Percentiles rank a stretch among this genome's conserved stretches.
phyloP scores from a whole-genome alignment of 208 protist genomes.

The Leishmania turanica region DNA sequence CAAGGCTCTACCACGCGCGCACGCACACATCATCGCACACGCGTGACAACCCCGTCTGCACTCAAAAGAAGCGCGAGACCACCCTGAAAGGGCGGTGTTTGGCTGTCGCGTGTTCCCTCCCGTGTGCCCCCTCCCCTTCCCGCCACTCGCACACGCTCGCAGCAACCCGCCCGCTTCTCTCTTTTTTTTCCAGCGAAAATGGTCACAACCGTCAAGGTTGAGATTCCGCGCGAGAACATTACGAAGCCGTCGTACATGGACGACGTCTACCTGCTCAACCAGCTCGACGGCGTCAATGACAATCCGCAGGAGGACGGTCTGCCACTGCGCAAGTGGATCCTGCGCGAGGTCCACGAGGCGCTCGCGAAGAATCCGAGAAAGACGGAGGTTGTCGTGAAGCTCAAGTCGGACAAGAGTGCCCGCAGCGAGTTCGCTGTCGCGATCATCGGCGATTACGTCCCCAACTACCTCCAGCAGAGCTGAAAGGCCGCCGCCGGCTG shows the following conservation, averaged over 20 bases:
- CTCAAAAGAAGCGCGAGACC: background rate
- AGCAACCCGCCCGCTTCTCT: background rate
- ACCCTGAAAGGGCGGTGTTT: background rate
- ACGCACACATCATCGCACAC: background rate
- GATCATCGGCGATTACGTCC: constrained; percentile 32
- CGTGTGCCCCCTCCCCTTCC: background rate
- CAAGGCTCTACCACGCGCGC: background rate
- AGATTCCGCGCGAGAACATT: constrained; percentile 58
- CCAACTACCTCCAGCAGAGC: constrained; percentile 14
- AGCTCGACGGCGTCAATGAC: constrained; percentile 69
- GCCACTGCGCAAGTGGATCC: constrained; percentile 78
- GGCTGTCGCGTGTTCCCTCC: too few species aligned
- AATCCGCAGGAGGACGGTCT: constrained; percentile 70
- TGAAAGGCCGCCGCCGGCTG: background rate
- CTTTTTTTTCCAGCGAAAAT: constrained; percentile 10
- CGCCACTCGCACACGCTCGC: background rate
- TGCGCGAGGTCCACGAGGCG: constrained; percentile 50
- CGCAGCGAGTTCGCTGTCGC: constrained; percentile 47
- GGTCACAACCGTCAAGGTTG: constrained; percentile 42
- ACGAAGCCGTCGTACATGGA: constrained; percentile 42
- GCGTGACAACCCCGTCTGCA: background rate
- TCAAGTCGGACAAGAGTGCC: constrained; percentile 54
- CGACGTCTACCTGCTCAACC: constrained; percentile 73
- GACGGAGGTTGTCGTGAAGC: constrained; percentile 51
- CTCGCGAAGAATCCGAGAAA: constrained; percentile 56